Evolutionary conservation across 2,329 filamentous ascomycete genomes (phyloP).

Genomic region (Fusarium sp.): DNA sequence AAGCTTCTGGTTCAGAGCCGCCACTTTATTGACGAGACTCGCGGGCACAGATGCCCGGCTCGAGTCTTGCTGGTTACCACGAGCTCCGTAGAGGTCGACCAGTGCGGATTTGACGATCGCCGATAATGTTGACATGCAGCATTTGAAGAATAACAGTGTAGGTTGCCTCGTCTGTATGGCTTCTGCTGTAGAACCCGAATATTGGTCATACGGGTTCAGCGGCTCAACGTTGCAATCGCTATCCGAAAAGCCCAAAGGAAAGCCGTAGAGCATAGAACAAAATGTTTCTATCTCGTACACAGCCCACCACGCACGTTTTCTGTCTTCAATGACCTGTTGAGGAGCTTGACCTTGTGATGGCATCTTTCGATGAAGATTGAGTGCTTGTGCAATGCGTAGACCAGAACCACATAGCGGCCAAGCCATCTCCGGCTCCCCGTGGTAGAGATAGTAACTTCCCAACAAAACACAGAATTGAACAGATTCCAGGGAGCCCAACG

Average conservation of each 20-base stretch:
- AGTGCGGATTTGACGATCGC: slow-evolving; percentile 33
- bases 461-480: slow-evolving; percentile 55
- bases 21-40: slow-evolving; percentile 1
- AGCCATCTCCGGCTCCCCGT: slow-evolving; percentile 54
- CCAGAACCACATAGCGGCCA: slow-evolving; percentile 58
- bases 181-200: slow-evolving; percentile 15
- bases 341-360: background rate
- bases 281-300: slow-evolving; percentile 59
- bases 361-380: slow-evolving; percentile 50
- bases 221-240: slow-evolving; percentile 52
- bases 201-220: slow-evolving; percentile 47
- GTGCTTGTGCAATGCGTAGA: slow-evolving; percentile 54
- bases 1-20: slow-evolving; percentile 1
- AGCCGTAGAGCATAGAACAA: slow-evolving; percentile 59
- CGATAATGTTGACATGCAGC: slow-evolving; percentile 43
- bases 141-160: slow-evolving; percentile 43
- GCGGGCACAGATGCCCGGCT: background rate
- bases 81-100: slow-evolving; percentile 30
- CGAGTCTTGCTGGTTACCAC: background rate
- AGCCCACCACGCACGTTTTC: slow-evolving; percentile 59
- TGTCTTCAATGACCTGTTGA: slow-evolving; percentile 38
- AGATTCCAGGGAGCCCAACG: slow-evolving; percentile 48
- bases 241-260: slow-evolving; percentile 52
- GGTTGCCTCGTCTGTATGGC: background rate
- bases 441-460: slow-evolving; percentile 56